Conservation (phyloP, 345 rosid genomes). For the Eucalyptus sp. region DNA sequence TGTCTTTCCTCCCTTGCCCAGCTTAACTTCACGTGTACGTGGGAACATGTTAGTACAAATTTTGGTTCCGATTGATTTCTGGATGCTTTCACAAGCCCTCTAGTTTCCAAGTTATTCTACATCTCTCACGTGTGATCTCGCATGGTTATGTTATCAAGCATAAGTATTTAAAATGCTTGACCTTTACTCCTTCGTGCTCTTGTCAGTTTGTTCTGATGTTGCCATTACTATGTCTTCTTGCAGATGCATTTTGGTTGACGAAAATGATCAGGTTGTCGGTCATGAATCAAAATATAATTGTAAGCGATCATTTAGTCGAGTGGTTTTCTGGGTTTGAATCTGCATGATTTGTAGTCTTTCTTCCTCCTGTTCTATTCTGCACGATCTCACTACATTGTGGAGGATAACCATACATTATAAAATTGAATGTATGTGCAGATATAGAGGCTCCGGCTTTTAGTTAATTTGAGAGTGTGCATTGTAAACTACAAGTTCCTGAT, state of each 20-base stretch:
- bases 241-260: constrained; percentile 96
- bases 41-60: not conserved
- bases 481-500: not conserved
- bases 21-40: not conserved
- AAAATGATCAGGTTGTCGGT: constrained; percentile 66
- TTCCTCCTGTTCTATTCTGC: not conserved
- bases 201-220: not conserved
- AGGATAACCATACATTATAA: not conserved
- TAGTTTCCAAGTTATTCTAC: not conserved
- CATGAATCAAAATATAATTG: constrained; percentile 84
- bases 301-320: constrained; percentile 14
- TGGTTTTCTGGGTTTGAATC: not conserved
- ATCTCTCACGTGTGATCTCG: not conserved
- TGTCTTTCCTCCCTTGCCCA: not conserved
- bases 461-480: not conserved
- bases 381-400: not conserved
- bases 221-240: not conserved
- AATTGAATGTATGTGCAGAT: not conserved
- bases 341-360: not conserved
- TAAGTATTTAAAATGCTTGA: not conserved
- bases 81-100: not conserved
- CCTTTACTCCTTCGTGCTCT: not conserved
- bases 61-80: not conserved
- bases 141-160: not conserved
- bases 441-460: not conserved